Percentiles rank a stretch among this genome's conserved stretches.
These are phyloP conservation scores for Colletotrichum sp. DNA, from an alignment of 2,329 filamentous ascomycete genomes.

Conservation along the genomic window DNA sequence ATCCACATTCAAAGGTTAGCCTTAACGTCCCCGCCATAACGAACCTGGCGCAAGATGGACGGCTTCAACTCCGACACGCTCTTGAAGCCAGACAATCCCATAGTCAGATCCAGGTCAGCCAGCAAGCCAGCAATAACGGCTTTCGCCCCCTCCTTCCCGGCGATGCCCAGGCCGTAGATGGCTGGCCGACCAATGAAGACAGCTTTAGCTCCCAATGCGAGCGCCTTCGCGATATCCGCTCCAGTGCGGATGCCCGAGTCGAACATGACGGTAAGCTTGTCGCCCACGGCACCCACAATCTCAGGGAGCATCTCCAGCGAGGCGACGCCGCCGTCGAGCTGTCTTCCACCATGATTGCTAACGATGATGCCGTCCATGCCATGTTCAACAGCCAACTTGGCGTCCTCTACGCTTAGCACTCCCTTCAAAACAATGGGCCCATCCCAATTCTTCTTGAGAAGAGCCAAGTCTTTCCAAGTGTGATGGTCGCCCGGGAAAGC, in stretches of 20 bases:
- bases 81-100: conserved; percentile 59
- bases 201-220: conserved; percentile 61
- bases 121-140: conserved; percentile 54
- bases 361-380: conserved; percentile 65
- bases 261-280: conserved; percentile 63
- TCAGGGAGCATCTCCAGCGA: conserved; percentile 62
- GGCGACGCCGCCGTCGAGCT: conserved; percentile 49
- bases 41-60: conserved; percentile 34
- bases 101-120: conserved; percentile 59
- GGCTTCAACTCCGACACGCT: conserved; percentile 40
- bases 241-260: conserved; percentile 66
- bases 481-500: conserved; percentile 59
- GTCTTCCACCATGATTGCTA: conserved; percentile 64
- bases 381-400: conserved; percentile 50
- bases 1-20: conserved; percentile 30
- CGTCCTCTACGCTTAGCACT: conserved; percentile 35
- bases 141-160: conserved; percentile 59
- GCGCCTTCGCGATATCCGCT: conserved; percentile 63
- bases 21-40: conserved; percentile 37
- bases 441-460: conserved; percentile 64
- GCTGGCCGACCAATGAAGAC: conserved; percentile 60
- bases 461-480: conserved; percentile 66
- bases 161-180: conserved; percentile 46
- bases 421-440: conserved; percentile 58
- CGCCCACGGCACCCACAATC: conserved; percentile 63